Evolutionary conservation across 805 yeast species (phyloP), one percentile per base, ranked within the genome.

Genomic region (Candida yuanshanica): DNA sequence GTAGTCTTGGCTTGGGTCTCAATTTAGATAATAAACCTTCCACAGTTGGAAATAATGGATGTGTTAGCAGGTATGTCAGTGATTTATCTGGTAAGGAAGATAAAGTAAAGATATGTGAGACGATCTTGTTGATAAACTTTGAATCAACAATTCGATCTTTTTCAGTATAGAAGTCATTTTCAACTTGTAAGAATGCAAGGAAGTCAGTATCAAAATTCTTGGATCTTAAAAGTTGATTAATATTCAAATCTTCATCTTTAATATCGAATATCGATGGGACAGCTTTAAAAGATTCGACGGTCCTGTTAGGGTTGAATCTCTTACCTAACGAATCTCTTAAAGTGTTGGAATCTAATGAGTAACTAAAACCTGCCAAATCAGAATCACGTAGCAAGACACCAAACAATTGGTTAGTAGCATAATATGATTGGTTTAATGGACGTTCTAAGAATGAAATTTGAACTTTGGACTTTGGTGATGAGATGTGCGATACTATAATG

Each of bases 11-110:
- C 44, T 74, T 69, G 10, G 72, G 62, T 35, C 71, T 69, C 21
- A 87, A 65, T 31, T 63, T 66, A 13, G 67, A 55, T 34, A 91
- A 62, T 35, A 90, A 59, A 2, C 79, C 79, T 5, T 64, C 61
- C 9, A 86, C 68, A 45, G 70, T 74, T 9, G 97, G 96, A 62
- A 83, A 89, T 16, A 87, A 64, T 14, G 96, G 96, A 64, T 91
- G 95, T 3, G 96, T 84, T 47, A 91, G 68, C 25, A 90, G 68
- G 55, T 86, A 90, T 1, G 83, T 74, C 36, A 87, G 61, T 3
- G 88, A 69, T 36, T 63, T 63, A 52, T 81, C 79, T 18, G 56
- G 54, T 10, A 52, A 32, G 18, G 50, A 48, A 11, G 42, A 37
- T 9, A 44, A 42, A 14, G 13, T n/a, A 24, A 81, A 64, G 7